These are phyloP conservation scores for Euphorbia lathyris DNA, from an alignment of 345 rosid species.

Conservation along the genomic window DNA sequence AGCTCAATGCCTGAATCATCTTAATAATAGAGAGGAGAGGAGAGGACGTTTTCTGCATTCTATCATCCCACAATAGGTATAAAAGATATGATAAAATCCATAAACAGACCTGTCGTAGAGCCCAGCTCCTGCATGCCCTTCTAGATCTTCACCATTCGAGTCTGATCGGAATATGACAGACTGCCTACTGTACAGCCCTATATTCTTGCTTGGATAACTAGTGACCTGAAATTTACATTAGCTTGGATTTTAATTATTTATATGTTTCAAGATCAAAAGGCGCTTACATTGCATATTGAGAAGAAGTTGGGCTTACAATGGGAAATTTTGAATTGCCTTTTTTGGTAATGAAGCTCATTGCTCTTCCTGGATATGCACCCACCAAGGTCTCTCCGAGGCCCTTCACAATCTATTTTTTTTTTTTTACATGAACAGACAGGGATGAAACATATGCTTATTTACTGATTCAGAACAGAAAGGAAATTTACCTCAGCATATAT, in stretches of 20 bases:
- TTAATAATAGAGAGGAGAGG: too few relatives aligned
- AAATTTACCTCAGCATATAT: slow-evolving; percentile 40
- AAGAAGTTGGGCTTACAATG: slow-evolving; percentile 23
- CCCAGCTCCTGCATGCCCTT: slow-evolving; percentile 48
- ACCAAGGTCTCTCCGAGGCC: slow-evolving; percentile 47
- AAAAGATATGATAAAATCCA: background rate
- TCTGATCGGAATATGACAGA: slow-evolving; percentile 42
- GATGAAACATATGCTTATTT: background rate
- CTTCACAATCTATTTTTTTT: slow-evolving; percentile 46
- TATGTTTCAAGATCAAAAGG: background rate
- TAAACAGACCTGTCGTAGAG: slow-evolving; percentile 41
- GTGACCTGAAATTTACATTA: slow-evolving; percentile 26
- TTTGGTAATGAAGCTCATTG: slow-evolving; percentile 39
- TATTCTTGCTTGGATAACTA: slow-evolving; percentile 40
- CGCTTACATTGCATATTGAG: background rate
- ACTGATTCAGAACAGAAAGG: background rate
- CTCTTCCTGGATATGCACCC: slow-evolving; percentile 39
- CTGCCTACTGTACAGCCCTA: slow-evolving; percentile 29
- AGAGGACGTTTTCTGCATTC: too few relatives aligned
- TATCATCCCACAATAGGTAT: background rate
- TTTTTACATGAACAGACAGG: background rate
- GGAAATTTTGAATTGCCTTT: slow-evolving; percentile 36
- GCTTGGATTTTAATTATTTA: background rate
- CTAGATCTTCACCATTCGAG: slow-evolving; percentile 46
- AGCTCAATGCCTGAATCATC: background rate